Evolutionary conservation across 2,329 filamentous ascomycete genomes (phyloP), one percentile per base, ranked within the genome.

Genomic region (Stagonosporopsis chrysanthemi): DNA sequence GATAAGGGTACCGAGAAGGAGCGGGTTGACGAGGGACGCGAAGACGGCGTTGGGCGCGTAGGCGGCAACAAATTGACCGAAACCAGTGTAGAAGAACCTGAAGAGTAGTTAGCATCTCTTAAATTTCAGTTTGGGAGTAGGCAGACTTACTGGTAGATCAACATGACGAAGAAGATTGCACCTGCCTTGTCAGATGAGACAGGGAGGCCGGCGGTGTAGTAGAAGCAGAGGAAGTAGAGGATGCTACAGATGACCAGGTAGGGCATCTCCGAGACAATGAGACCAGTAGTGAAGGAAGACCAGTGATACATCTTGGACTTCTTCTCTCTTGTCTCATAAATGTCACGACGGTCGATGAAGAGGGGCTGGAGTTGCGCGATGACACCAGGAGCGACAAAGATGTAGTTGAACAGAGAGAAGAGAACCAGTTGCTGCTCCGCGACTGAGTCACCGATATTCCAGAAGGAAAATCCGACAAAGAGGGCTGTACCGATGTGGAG

Each of bases 291-390:
- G 73, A 92, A 92, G 1, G 83, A 86, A 61, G 84, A 81, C 89
- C 90, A 92, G 0, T 86, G 89, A 77, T 92, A 92, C 0, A 86
- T 83, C 68, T 91, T 90, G 65, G 83, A 86, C 2, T 88, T 83
- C 12, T 83, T 79, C 68, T 87, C 84, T 40, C 84, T 83, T 3
- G 81, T 82, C 69, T 86, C 84, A 71, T 85, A 87, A n/a, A 87
- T 68, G 17, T 75, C 69, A 28, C 71, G 70, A 26, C 67, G 63
- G 9, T 71, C 78, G 43, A 82, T 80, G 66, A 83, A 82, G 4
- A 82, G 58, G 15, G 79, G 75, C 35, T 76, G 73, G 2, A 79
- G 61, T 26, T 78, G 77, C 0, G 65, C 77, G 64, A 75, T 75
- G 57, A 78, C 76, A 70, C 70, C 71, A 39, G 75, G 74, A 7